Evolutionary conservation across 257 asterid genomes (phyloP), one percentile per base, ranked within the genome.

Genomic region (Echium plantagineum): DNA sequence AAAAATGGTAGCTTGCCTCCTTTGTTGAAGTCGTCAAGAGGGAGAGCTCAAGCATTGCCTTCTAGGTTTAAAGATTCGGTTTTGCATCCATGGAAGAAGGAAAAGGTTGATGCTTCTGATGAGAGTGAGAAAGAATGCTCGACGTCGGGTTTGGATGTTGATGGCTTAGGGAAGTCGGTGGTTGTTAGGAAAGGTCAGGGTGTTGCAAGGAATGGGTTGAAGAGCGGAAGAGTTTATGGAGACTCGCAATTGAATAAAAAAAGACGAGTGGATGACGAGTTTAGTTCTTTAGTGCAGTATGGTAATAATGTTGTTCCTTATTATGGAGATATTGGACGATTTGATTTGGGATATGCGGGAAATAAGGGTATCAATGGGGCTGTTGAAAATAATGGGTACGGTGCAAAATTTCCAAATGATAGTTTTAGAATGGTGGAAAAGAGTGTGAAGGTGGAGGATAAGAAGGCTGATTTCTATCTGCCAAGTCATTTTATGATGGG

Each of bases 41-140:
- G 95, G n/a, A 89, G 95, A 28, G 64, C 65, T 64, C 85, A 83
- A 69, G 78, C 68, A 4, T 82, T 85, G 21, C 95, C 97, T 2
- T 66, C 62, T 52, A 85, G 73, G 58, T 84, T 74, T 48, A 78
- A 47, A 3, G 94, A 91, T 63, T 81, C 94, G 0, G 83, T 88
- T 60, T 17, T 89, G 68, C 84, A 73, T 57, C 73, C 83, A 0
- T 81, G 91, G 97, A 84, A 74, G 83, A 81, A 84, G 53, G 94
- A 75, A 12, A 81, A 72, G 63, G 10, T 72, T 3, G 80, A 67
- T 26, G 46, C 57, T 59, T 54, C 47, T 69, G 73, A 70, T 59
- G 75, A 61, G 49, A 42, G 17, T 42, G 49, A 42, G 15, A 42
- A 12, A 22, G 38, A 70, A 56, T 76, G 57, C 35, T 31, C 65